A percentile compares a stretch with the other conserved stretches of the same genome.
Evolutionary conservation across 306 rosid species (phyloP).

Genomic region (Lagenaria siceraria): DNA sequence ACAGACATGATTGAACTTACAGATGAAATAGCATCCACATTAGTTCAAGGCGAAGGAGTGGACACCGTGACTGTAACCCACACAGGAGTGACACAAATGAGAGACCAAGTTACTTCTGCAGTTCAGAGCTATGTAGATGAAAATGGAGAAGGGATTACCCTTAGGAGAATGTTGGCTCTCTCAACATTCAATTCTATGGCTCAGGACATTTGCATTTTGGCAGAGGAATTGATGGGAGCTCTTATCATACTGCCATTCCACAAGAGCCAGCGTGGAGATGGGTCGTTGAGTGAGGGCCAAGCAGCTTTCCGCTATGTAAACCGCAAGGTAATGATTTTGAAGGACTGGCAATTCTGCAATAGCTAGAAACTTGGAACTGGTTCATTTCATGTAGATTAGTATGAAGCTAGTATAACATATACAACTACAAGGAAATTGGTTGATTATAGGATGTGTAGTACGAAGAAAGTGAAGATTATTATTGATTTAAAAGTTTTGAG

Average conservation of each 20-base stretch:
- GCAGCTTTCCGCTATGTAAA: slow-evolving; percentile 68
- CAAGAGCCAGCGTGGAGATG: slow-evolving; percentile 39
- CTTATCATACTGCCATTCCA: slow-evolving; percentile 85
- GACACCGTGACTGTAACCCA: slow-evolving; percentile 41
- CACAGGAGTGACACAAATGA: slow-evolving; percentile 27
- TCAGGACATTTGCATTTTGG: slow-evolving; percentile 49
- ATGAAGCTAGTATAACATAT: neutral
- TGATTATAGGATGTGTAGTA: neutral
- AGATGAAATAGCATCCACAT: slow-evolving; percentile 35
- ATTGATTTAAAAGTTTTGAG: neutral
- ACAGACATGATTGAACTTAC: slow-evolving; percentile 77
- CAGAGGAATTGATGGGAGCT: slow-evolving; percentile 57
- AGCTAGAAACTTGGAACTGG: neutral
- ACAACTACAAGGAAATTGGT: neutral
- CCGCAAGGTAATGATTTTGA: slow-evolving; percentile 47
- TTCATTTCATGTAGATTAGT: neutral
- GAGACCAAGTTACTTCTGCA: slow-evolving; percentile 44
- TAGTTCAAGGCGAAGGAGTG: slow-evolving; percentile 33
- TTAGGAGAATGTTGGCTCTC: slow-evolving; percentile 45
- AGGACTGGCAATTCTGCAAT: neutral
- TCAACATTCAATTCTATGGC: slow-evolving; percentile 54
- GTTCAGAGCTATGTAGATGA: slow-evolving; percentile 38
- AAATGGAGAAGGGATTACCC: slow-evolving; percentile 31
- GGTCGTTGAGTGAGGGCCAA: slow-evolving; percentile 44
- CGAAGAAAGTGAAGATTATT: neutral